Evolutionary conservation across 768 basidiomycete species (phyloP).

Genomic region (Rhodotorula toruloides): DNA sequence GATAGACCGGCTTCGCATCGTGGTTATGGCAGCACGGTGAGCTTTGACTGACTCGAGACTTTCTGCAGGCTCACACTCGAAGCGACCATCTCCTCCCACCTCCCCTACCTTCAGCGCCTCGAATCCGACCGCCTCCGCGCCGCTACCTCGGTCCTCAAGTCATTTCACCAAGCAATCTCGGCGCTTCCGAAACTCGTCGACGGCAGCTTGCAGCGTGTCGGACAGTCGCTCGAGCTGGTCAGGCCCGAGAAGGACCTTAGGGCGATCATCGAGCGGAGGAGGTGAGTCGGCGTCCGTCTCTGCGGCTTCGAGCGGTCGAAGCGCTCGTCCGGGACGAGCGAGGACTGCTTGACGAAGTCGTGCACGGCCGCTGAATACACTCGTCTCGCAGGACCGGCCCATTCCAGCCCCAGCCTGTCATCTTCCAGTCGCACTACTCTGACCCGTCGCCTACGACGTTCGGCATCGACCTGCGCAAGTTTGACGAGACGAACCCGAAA

Average conservation of each 20-base stretch:
- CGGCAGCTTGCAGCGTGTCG: constrained; percentile 6
- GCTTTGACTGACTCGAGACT: background rate
- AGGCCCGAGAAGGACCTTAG: constrained; percentile 23
- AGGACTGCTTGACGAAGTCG: too few species aligned
- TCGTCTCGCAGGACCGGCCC: constrained; percentile 64
- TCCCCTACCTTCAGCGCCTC: constrained; percentile 28
- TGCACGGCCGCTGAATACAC: background rate
- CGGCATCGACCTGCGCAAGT: constrained; percentile 36
- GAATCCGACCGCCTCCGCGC: constrained; percentile 36
- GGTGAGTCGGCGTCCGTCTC: background rate
- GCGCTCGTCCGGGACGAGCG: too few species aligned
- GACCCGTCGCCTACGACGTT: constrained; percentile 25
- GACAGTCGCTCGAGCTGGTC: constrained; percentile 20
- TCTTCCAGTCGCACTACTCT: constrained; percentile 53
- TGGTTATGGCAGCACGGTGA: too few species aligned
- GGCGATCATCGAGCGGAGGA: constrained; percentile 23
- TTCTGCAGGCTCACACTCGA: constrained; percentile 31
- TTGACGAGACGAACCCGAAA: constrained; percentile 30
- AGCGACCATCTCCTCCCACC: constrained; percentile 24
- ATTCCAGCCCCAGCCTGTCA: constrained; percentile 76
- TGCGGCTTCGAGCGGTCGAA: fast-evolving
- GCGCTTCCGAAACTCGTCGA: constrained; percentile 5
- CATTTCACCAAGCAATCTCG: constrained; percentile 12
- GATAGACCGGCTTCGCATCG: too few species aligned
- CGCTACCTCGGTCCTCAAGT: constrained; percentile 19